Conservation (phyloP, 768 basidiomycete genomes). For the Panus rudis region DNA sequence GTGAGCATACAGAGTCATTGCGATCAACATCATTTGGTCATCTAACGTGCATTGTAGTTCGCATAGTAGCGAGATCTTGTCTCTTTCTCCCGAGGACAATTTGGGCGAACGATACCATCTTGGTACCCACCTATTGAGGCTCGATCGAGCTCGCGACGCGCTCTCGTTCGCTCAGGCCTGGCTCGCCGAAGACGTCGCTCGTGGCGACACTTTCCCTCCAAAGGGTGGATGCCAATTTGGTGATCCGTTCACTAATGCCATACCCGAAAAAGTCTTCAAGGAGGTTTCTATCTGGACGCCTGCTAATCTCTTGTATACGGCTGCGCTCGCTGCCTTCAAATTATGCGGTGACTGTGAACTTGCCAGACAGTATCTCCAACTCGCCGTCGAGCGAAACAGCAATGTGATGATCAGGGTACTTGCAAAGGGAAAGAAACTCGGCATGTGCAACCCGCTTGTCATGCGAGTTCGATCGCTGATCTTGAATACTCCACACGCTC, state of each 20-base stretch:
- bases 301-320: slow-evolving; percentile 25
- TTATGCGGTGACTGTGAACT: slow-evolving; percentile 33
- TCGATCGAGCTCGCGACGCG: slow-evolving; percentile 29
- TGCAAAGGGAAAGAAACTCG: slow-evolving; percentile 28
- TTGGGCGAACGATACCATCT: slow-evolving; percentile 31
- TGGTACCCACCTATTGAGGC: slow-evolving; percentile 30
- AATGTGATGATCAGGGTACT: slow-evolving; percentile 33
- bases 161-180: slow-evolving; percentile 33
- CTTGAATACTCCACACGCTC: not conserved
- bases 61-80: slow-evolving; percentile 29
- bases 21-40: not conserved
- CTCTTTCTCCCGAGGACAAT: slow-evolving; percentile 38
- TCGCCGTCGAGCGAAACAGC: slow-evolving; percentile 29
- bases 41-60: not conserved
- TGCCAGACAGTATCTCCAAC: slow-evolving; percentile 32
- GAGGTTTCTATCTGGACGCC: slow-evolving; percentile 6
- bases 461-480: not conserved
- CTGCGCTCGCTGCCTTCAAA: slow-evolving; percentile 36
- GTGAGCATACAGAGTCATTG: slow-evolving; percentile 18
- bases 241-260: slow-evolving; percentile 8
- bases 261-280: slow-evolving; percentile 14
- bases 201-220: slow-evolving; percentile 6
- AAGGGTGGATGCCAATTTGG: slow-evolving; percentile 16
- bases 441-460: slow-evolving; percentile 18
- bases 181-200: slow-evolving; percentile 21